Evolutionary conservation across 2,329 filamentous ascomycete species (phyloP).

Genomic region (Fusarium sambucinum): DNA sequence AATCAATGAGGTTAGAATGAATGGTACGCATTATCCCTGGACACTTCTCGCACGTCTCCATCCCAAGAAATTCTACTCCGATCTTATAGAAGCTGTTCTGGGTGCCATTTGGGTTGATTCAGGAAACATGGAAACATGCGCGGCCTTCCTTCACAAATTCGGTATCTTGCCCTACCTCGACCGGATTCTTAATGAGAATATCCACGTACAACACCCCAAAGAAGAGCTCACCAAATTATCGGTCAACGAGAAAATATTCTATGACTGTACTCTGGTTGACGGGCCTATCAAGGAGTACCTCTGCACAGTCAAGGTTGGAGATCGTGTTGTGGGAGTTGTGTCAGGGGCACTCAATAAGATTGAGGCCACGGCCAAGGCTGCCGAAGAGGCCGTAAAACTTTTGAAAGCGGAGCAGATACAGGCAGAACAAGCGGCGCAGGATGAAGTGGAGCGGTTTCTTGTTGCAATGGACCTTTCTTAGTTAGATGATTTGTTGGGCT

Average conservation of each 20-base stretch:
- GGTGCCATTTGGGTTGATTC: no score
- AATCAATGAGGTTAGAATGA: conserved; percentile 64
- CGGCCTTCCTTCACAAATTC: no score
- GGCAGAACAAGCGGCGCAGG: not conserved
- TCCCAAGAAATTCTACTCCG: conserved; percentile 82
- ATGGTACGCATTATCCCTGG: conserved; percentile 79
- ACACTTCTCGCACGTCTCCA: conserved; percentile 72
- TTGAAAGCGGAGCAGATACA: conserved; percentile 46
- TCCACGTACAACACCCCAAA: conserved; percentile 66
- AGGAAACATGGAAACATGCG: no score
- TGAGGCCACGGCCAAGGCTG: conserved; percentile 68
- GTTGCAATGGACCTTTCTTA: conserved; percentile 12
- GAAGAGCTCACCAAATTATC: conserved; percentile 74
- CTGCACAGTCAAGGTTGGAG: conserved; percentile 65
- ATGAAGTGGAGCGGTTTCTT: not conserved
- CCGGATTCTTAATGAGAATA: no score
- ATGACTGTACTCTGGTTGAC: conserved; percentile 56
- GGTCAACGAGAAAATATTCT: conserved; percentile 64
- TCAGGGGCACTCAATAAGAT: conserved; percentile 60
- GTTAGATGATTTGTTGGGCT: not conserved
- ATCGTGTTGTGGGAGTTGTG: conserved; percentile 59
- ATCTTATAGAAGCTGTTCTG: conserved; percentile 52
- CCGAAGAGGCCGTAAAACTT: conserved; percentile 61
- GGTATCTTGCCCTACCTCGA: no score
- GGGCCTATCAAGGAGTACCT: conserved; percentile 47